These are phyloP conservation scores for Penicillium maclennaniae DNA, from an alignment of 495 filamentous ascomycete species.

Conservation along the genomic window DNA sequence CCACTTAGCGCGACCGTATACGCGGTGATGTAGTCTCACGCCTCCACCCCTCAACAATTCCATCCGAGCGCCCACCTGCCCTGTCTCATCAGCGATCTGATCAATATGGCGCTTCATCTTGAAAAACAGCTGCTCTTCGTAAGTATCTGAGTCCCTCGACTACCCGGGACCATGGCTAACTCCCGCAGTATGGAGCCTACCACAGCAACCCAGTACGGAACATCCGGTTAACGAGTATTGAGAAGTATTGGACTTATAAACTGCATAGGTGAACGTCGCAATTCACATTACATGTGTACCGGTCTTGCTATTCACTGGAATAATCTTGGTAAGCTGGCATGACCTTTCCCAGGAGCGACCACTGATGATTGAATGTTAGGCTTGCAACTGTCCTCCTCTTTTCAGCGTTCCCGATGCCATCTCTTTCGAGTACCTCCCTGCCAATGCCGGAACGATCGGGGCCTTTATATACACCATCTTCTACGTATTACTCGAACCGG, in stretches of 20 bases:
- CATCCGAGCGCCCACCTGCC: conserved; percentile 7
- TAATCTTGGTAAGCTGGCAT: conserved; percentile 64
- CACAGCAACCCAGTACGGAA: conserved; percentile 72
- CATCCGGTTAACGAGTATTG: not conserved
- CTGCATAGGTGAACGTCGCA: conserved; percentile 64
- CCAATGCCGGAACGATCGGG: conserved; percentile 74
- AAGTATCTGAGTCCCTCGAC: conserved; percentile 30
- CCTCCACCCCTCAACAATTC: conserved; percentile 7
- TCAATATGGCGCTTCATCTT: conserved; percentile 67
- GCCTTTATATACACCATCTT: conserved; percentile 69
- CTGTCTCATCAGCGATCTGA: not conserved
- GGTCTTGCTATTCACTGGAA: conserved; percentile 70
- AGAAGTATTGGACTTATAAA: not conserved
- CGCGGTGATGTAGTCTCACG: conserved; percentile 16
- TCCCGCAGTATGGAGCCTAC: conserved; percentile 83
- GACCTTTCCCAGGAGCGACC: not conserved
- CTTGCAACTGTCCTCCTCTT: conserved; percentile 69
- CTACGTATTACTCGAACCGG: conserved; percentile 90
- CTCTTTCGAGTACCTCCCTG: conserved; percentile 68
- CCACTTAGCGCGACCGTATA: conserved; percentile 18
- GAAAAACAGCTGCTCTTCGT: conserved; percentile 79
- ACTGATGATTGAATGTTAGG: conserved; percentile 45
- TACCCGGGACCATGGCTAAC: conserved; percentile 19
- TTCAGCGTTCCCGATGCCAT: conserved; percentile 68
- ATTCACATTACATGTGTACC: conserved; percentile 94